Conservation (phyloP, 192 early-diverging fungal species). For the Coemansia umbellata region DNA sequence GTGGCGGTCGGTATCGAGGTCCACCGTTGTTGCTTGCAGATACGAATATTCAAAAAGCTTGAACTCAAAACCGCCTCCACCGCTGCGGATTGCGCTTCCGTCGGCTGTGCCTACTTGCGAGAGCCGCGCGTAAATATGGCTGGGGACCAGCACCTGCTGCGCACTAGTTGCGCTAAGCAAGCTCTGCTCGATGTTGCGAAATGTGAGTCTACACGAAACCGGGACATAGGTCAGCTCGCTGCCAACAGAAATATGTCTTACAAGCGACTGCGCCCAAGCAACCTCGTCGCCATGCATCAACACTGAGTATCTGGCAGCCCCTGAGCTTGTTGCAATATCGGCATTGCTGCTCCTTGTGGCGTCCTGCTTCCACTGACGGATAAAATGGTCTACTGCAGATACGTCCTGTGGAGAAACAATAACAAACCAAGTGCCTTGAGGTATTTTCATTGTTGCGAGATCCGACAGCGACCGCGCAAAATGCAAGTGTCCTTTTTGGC, state of each 20-base stretch:
- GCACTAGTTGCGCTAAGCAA: conserved; percentile 21
- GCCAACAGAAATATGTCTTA: conserved; percentile 19
- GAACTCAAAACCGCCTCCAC: conserved; percentile 16
- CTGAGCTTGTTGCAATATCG: conserved; percentile 35
- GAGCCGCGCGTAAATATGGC: conserved; percentile 29
- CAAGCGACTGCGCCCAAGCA: conserved; percentile 30
- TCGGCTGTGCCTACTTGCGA: background rate
- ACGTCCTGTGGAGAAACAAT: conserved; percentile 34
- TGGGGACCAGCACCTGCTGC: conserved; percentile 48
- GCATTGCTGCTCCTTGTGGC: conserved; percentile 32
- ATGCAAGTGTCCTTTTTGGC: conserved; percentile 46
- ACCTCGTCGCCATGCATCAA: conserved; percentile 45
- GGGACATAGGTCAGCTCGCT: conserved; percentile 36
- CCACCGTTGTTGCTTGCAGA: conserved; percentile 38
- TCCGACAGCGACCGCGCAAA: conserved; percentile 36
- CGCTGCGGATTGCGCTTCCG: background rate
- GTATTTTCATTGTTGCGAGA: conserved; percentile 23
- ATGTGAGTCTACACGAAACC: conserved; percentile 28
- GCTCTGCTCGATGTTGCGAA: conserved; percentile 32
- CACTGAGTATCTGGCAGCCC: conserved; percentile 28
- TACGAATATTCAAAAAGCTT: conserved; percentile 35
- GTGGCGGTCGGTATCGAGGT: conserved; percentile 44
- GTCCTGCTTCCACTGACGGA: conserved; percentile 37
- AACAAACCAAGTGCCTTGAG: conserved; percentile 49
- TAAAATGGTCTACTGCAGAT: conserved; percentile 31